A percentile compares a stretch with the other conserved stretches of the same genome.
Evolutionary conservation across 768 basidiomycete species (phyloP).

Genomic region (Trametes cingulata): DNA sequence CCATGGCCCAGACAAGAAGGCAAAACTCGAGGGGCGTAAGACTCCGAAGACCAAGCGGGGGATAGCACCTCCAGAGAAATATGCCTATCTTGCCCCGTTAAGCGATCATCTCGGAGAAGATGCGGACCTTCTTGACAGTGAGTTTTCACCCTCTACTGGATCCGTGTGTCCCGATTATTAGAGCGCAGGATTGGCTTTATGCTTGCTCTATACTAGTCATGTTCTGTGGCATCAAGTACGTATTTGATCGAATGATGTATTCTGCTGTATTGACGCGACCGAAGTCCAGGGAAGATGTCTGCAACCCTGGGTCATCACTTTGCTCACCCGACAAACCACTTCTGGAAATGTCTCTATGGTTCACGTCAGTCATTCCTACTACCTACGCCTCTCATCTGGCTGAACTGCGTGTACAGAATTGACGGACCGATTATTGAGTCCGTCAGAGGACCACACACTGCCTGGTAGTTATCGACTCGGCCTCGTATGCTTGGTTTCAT

Average conservation of each 20-base stretch:
- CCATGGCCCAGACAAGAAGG: not conserved
- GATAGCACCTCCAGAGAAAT: constrained; percentile 53
- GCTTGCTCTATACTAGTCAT: constrained; percentile 47
- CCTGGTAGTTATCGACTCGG: constrained; percentile 62
- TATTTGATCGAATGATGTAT: not conserved
- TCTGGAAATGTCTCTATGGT: constrained; percentile 71
- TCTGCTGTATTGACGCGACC: not conserved
- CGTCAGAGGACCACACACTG: constrained; percentile 61
- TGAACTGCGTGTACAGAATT: constrained; percentile 44
- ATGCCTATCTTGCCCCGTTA: constrained; percentile 51
- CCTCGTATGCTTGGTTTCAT: constrained; percentile 47
- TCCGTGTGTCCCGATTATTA: not conserved
- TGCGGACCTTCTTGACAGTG: constrained; percentile 52
- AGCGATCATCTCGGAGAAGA: constrained; percentile 52
- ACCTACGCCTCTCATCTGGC: not conserved
- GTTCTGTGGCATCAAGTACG: constrained; percentile 86
- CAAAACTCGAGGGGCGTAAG: not conserved
- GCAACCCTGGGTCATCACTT: constrained; percentile 77
- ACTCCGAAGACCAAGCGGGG: constrained; percentile 40
- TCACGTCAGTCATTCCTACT: constrained; percentile 48
- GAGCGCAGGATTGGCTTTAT: not conserved
- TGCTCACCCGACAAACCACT: constrained; percentile 78
- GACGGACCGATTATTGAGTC: constrained; percentile 50
- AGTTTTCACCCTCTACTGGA: not conserved
- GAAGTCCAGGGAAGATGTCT: constrained; percentile 68